Evolutionary conservation across 495 filamentous ascomycete genomes (phyloP).

Genomic region (Aspergillus taichungensis): DNA sequence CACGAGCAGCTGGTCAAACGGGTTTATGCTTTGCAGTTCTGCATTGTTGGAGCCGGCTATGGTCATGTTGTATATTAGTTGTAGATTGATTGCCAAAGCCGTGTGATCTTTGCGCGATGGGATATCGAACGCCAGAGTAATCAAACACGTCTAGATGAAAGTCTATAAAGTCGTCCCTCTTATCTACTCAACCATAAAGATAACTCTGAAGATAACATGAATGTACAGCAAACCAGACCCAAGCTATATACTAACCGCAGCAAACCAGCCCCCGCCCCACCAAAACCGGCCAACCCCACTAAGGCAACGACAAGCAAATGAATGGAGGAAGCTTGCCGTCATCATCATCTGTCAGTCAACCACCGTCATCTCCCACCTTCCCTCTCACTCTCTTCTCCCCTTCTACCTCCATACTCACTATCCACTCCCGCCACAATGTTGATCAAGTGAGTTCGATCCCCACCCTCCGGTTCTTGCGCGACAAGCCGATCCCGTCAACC

Average conservation of each 20-base stretch:
- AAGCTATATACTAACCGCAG: no score
- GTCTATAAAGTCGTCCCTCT: no score
- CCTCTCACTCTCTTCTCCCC: conserved; percentile 5
- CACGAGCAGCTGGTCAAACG: conserved; percentile 67
- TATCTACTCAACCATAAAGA: no score
- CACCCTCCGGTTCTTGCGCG: background rate
- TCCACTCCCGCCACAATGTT: conserved; percentile 27
- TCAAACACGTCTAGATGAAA: no score
- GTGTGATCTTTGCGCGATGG: background rate
- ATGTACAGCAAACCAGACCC: no score
- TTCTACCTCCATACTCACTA: background rate
- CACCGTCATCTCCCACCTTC: conserved; percentile 12
- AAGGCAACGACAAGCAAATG: no score
- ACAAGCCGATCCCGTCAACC: background rate
- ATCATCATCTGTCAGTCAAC: conserved; percentile 2
- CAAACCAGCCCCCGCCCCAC: no score
- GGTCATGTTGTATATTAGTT: background rate
- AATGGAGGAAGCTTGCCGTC: no score
- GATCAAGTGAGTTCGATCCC: conserved; percentile 34
- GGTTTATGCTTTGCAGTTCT: conserved; percentile 40
- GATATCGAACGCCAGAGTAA: no score
- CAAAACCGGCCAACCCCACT: no score
- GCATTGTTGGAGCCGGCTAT: conserved; percentile 16
- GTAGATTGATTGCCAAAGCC: background rate
- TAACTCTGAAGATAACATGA: no score